These are phyloP conservation scores for Saccharomyces hybrid DNA, from an alignment of 1,139 yeast genomes.

Conservation along the genomic window DNA sequence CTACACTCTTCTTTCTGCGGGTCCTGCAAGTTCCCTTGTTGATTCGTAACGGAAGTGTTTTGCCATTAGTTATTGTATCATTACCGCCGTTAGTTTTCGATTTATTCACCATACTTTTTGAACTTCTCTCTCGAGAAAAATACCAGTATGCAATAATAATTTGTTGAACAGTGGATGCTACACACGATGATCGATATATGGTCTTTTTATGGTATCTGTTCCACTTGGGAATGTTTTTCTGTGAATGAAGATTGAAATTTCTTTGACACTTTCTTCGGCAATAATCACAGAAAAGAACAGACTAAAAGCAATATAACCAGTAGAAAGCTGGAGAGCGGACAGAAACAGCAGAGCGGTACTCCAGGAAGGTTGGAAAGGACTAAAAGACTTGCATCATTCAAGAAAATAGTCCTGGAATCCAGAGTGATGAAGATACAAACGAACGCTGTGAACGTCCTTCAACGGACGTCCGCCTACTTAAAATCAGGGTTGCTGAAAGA, in stretches of 20 bases:
- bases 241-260: background rate
- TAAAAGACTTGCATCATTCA: background rate
- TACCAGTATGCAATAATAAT: too few species aligned
- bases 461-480: conserved; percentile 67
- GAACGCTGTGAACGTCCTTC: conserved; percentile 62
- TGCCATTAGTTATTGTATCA: background rate
- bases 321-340: background rate
- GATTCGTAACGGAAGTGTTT: background rate
- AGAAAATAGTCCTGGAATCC: background rate
- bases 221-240: background rate
- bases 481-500: conserved; percentile 54
- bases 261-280: background rate
- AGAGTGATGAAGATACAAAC: conserved; percentile 41
- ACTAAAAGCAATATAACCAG: background rate
- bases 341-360: background rate
- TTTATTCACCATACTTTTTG: background rate
- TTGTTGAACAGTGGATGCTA: background rate
- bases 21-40: background rate
- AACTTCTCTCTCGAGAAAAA: background rate
- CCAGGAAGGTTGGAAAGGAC: background rate
- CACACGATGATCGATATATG: background rate
- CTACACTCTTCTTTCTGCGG: background rate
- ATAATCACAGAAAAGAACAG: background rate
- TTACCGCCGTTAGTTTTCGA: background rate
- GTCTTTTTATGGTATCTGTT: background rate